Percentiles rank a stretch among this genome's conserved stretches.
Evolutionary conservation across 176 grass and related monocot genomes (phyloP).

Genomic region (Triticum turgidum): DNA sequence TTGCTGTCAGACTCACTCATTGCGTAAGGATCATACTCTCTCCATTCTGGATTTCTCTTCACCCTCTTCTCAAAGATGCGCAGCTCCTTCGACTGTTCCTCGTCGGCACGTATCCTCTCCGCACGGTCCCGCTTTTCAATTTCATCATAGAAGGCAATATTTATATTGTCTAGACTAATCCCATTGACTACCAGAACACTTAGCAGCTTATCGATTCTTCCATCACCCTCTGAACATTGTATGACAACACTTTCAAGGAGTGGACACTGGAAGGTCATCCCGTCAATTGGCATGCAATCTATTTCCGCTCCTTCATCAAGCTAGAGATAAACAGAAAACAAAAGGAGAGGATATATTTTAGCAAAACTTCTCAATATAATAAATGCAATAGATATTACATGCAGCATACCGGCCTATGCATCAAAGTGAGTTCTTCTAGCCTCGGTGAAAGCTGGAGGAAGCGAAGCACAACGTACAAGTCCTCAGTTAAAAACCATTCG

Average conservation of each 20-base stretch:
- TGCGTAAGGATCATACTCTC: background rate
- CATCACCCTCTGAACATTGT: slow-evolving; percentile 5
- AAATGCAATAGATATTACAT: background rate
- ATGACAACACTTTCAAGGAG: slow-evolving; percentile 22
- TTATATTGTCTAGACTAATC: background rate
- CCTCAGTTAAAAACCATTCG: slow-evolving; percentile 5
- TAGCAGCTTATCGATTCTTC: background rate
- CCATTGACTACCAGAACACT: slow-evolving; percentile 10
- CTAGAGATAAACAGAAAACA: background rate
- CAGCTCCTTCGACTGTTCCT: background rate
- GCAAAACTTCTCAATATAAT: background rate
- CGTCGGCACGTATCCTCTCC: background rate
- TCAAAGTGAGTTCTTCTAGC: slow-evolving; percentile 17
- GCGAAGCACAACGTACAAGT: slow-evolving; percentile 11
- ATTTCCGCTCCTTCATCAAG: background rate
- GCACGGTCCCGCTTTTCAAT: background rate
- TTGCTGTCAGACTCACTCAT: slow-evolving; percentile 1
- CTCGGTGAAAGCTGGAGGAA: slow-evolving; percentile 33
- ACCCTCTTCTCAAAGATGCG: slow-evolving; percentile 11
- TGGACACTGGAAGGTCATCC: slow-evolving; percentile 11
- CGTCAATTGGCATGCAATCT: background rate
- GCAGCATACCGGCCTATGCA: background rate
- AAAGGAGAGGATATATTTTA: background rate
- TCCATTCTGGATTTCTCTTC: slow-evolving; percentile 12
- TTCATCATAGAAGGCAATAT: background rate